Evolutionary conservation across 2,329 filamentous ascomycete species (phyloP).

Genomic region (Talaromyces sp.): DNA sequence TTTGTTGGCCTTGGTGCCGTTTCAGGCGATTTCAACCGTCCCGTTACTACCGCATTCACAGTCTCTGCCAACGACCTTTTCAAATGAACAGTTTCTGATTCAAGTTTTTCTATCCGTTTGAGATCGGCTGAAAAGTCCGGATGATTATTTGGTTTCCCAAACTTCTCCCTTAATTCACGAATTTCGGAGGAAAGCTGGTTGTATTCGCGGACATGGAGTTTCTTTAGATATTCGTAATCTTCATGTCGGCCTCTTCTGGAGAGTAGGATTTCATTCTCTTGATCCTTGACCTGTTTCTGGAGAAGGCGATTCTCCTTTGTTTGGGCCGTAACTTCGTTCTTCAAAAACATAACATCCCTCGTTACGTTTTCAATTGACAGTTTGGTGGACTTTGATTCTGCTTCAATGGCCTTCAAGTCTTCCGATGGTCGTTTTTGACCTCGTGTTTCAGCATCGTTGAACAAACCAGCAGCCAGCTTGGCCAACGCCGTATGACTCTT

Average conservation of each 20-base stretch:
- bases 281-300: not conserved
- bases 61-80: not conserved
- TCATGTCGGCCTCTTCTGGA: not conserved
- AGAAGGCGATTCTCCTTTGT: not conserved
- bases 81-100: not conserved
- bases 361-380: not conserved
- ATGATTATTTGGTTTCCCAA: not conserved
- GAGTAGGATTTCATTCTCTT: not conserved
- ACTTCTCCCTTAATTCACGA: not conserved
- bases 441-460: conserved; percentile 1
- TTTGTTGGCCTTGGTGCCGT: not conserved
- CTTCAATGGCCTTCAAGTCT: conserved; percentile 1
- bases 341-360: not conserved
- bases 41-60: not conserved
- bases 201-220: not conserved
- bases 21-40: not conserved
- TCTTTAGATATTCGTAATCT: not conserved
- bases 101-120: not conserved
- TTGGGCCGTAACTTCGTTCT: not conserved
- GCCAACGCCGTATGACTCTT: not conserved
- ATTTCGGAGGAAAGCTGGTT: not conserved
- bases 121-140: not conserved
- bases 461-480: conserved; percentile 2
- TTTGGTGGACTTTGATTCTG: conserved; percentile 5
- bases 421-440: not conserved